Conservation (phyloP, 2,329 filamentous ascomycete species). For the Aspergillus carbonarius region DNA sequence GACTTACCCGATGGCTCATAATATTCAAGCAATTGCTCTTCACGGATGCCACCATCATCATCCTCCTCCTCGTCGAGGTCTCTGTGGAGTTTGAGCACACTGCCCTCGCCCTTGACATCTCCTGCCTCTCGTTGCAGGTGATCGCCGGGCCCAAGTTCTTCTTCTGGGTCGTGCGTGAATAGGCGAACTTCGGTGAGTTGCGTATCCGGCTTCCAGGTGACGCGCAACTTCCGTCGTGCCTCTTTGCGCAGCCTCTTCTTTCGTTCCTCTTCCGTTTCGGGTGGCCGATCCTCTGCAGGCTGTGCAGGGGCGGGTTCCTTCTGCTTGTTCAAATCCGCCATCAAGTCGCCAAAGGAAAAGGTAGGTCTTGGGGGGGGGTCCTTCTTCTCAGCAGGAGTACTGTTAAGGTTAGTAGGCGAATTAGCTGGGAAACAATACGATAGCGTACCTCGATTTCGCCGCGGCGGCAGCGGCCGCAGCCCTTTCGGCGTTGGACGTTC, state of each 20-base stretch:
- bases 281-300: constrained; percentile 52
- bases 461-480: constrained; percentile 44
- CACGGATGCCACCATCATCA: constrained; percentile 52
- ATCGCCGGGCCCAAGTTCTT: constrained; percentile 60
- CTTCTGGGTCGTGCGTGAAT: constrained; percentile 63
- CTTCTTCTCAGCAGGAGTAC: constrained; percentile 36
- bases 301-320: constrained; percentile 55
- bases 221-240: constrained; percentile 59
- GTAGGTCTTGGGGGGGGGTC: constrained; percentile 41
- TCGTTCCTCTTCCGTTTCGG: constrained; percentile 61
- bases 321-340: constrained; percentile 55
- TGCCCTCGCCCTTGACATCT: constrained; percentile 59
- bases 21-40: constrained; percentile 41
- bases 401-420: constrained; percentile 22
- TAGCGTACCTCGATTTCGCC: constrained; percentile 34
- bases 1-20: constrained; percentile 33
- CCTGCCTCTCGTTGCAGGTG: constrained; percentile 59
- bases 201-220: constrained; percentile 60
- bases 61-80: constrained; percentile 61
- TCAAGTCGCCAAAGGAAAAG: constrained; percentile 51
- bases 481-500: constrained; percentile 51
- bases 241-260: constrained; percentile 61
- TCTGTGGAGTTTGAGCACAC: constrained; percentile 51
- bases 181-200: constrained; percentile 57
- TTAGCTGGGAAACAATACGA: too few relatives aligned